Conservation (phyloP, 73 alveolate genomes). For the Paraurostyla sp. region DNA sequence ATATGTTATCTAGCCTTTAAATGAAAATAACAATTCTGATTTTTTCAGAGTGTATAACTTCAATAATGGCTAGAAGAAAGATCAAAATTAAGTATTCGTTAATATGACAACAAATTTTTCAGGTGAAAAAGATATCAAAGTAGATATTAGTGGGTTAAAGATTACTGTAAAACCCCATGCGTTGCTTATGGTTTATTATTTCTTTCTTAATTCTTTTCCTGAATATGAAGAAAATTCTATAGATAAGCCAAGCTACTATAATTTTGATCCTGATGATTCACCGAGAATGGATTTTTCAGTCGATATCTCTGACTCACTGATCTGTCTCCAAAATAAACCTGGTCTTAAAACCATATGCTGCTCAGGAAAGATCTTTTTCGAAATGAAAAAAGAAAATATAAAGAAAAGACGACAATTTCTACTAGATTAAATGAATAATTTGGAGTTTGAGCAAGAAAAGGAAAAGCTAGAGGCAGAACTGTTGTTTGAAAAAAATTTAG, state of each 20-base stretch:
- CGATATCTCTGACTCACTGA: constrained; percentile 7
- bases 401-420: background rate
- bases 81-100: background rate
- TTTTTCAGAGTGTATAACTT: too few relatives aligned
- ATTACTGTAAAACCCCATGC: constrained; percentile 59
- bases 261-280: constrained; percentile 44
- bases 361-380: background rate
- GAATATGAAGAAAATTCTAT: constrained; percentile 56
- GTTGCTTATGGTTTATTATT: constrained; percentile 57
- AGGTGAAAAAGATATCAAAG: constrained; percentile 66
- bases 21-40: too few relatives aligned
- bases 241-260: constrained; percentile 28
- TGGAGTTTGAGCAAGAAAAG: background rate
- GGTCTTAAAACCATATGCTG: constrained; percentile 38
- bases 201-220: constrained; percentile 67
- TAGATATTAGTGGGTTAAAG: constrained; percentile 45
- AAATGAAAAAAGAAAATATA: background rate
- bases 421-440: background rate
- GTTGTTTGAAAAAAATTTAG: background rate
- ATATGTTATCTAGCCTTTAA: too few relatives aligned
- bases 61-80: background rate
- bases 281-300: constrained; percentile 50
- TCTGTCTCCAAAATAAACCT: constrained; percentile 18
- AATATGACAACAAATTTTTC: background rate
- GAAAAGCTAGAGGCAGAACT: background rate